Conservation (phyloP, 179 eudicot genomes). For the Beta macrorhiza region DNA sequence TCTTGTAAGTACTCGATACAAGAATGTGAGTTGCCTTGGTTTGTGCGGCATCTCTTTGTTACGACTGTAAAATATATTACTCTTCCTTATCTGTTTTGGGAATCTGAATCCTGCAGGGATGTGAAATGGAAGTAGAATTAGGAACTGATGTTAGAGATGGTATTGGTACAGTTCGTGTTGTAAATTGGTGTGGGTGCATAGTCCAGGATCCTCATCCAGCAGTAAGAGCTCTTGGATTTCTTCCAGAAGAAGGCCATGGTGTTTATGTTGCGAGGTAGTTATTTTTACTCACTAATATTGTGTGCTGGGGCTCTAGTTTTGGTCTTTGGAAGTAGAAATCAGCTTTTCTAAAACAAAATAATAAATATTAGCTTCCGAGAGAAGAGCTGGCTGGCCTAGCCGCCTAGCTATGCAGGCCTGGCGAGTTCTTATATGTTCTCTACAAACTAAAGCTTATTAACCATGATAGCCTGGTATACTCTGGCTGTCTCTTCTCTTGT, state of each 20-base stretch:
- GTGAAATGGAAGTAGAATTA: conserved; percentile 70
- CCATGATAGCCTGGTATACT: no score
- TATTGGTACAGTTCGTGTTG: conserved; percentile 73
- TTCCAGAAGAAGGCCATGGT: conserved; percentile 96
- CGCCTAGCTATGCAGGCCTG: no score
- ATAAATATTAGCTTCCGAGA: neutral
- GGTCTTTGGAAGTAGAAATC: no score
- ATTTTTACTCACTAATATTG: neutral
- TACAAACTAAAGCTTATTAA: no score
- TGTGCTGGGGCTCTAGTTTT: neutral
- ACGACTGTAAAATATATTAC: neutral
- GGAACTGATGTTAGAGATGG: conserved; percentile 98
- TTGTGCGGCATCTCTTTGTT: neutral
- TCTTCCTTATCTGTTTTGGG: neutral
- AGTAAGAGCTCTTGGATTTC: conserved; percentile 92
- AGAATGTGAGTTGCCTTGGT: neutral
- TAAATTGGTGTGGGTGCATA: conserved; percentile 92
- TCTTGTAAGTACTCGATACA: neutral
- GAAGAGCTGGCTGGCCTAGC: no score
- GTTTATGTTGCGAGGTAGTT: conserved; percentile 84
- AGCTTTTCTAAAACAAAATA: neutral
- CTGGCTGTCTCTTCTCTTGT: neutral
- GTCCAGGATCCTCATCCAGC: conserved; percentile 95
- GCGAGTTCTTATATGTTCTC: no score
- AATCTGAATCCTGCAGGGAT: conserved; percentile 50